A percentile compares a stretch with the other conserved stretches of the same genome.
phyloP scores from a whole-genome alignment of 768 basidiomycete genomes.

The Atractiella rhizophila region DNA sequence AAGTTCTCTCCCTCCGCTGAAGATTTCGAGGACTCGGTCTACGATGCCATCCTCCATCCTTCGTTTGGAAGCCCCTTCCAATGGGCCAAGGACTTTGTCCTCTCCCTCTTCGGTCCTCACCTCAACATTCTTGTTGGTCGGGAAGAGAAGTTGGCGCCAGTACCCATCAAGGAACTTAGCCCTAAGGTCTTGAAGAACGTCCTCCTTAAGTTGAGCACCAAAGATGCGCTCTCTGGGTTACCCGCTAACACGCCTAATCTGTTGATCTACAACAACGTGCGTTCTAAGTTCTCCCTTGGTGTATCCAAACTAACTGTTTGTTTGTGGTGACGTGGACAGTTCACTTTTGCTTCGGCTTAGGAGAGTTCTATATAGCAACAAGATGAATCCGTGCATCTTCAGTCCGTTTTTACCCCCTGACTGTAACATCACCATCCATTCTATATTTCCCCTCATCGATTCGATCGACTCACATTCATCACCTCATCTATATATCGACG shows the following conservation, averaged over 20 bases:
- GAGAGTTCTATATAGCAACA: neutral
- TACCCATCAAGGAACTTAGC: slow-evolving; percentile 24
- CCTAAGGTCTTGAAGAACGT: slow-evolving; percentile 55
- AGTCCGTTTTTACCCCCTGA: slow-evolving; percentile 4
- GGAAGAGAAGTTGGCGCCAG: slow-evolving; percentile 10
- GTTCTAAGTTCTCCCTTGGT: too few species aligned
- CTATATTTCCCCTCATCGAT: too few species aligned
- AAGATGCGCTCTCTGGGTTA: slow-evolving; percentile 30
- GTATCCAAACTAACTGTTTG: too few species aligned
- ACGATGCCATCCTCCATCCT: slow-evolving; percentile 19
- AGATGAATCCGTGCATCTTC: slow-evolving; percentile 4
- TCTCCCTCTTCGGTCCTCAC: slow-evolving; percentile 22
- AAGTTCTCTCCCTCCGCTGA: slow-evolving; percentile 8
- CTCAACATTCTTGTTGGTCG: slow-evolving; percentile 2
- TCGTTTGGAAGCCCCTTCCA: slow-evolving; percentile 17
- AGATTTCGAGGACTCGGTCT: slow-evolving; percentile 19
- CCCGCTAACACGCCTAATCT: slow-evolving; percentile 38
- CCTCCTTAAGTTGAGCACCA: slow-evolving; percentile 35
- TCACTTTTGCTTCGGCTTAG: slow-evolving; percentile 1
- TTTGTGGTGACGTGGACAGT: too few species aligned
- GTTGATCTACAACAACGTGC: slow-evolving; percentile 63
- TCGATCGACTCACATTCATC: too few species aligned
- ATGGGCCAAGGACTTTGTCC: slow-evolving; percentile 34
- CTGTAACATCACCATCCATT: too few species aligned
- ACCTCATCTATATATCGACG: too few species aligned